Conservation (phyloP, 257 asterid genomes). For the Capsicum chinense region DNA sequence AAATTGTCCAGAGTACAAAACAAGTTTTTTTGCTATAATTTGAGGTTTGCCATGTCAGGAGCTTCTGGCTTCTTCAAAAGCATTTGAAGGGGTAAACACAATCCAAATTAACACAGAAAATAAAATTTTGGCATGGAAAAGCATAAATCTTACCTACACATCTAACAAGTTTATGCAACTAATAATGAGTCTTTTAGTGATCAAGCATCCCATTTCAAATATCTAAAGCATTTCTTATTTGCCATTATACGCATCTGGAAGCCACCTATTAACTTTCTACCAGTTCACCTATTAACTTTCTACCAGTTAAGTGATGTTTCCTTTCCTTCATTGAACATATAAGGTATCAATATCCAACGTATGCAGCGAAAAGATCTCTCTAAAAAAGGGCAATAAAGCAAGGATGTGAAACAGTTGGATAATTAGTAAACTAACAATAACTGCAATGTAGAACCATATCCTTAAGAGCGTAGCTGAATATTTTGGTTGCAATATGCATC, state of each 20-base stretch:
- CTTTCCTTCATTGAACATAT: not conserved
- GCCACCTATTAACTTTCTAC: too few relatives aligned
- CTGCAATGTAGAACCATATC: too few relatives aligned
- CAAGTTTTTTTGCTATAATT: not conserved
- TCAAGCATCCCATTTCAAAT: conserved; percentile 16
- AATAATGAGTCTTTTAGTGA: not conserved
- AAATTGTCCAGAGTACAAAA: conserved; percentile 9
- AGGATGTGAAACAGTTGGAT: not conserved
- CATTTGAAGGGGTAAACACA: conserved; percentile 13
- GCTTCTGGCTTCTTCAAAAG: conserved; percentile 21
- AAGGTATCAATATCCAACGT: not conserved
- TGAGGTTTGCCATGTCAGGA: not conserved
- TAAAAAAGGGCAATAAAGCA: not conserved
- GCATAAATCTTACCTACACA: conserved; percentile 4
- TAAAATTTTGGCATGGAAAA: not conserved
- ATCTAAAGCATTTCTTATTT: too few relatives aligned
- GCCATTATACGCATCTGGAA: too few relatives aligned
- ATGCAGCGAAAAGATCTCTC: not conserved
- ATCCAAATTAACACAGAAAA: conserved; percentile 9
- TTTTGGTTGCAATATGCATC: not conserved
- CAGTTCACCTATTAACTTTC: too few relatives aligned
- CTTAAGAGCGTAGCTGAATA: not conserved
- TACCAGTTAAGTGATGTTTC: not conserved
- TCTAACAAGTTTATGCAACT: not conserved
- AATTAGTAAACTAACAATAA: not conserved